Base-by-base conservation (phyloP, 208 protist genomes). In the Acanthamoeba castellanii region DNA sequence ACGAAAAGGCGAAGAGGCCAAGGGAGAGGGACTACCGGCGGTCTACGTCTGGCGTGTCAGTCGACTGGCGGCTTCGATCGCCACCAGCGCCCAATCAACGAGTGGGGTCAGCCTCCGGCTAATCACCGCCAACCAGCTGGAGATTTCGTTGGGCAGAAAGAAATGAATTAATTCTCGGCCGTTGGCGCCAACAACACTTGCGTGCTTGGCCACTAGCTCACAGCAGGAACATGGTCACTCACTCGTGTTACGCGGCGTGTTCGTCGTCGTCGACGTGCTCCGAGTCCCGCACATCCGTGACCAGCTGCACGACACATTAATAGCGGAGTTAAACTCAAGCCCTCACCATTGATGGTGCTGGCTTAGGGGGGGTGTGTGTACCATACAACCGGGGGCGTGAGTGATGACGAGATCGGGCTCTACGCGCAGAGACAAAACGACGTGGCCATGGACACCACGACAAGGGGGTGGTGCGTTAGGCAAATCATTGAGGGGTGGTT, bases 371-470 rank as follows among this genome's bases (percentile, higher is more conserved):
- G 7, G 34, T 0, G 68, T 11, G 18, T 1, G 34, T 87, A 92
- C 85, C 85, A 92, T 92, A 55, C 85, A 92, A 27, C 85, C 85
- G 64, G 85, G 85, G 0, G 85, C n/a, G 22, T 92, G 85, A 3
- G 85, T 92, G 59, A 92, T 92, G 0, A 92, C 85, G 2, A 92
- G 27, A 20, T 92, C 85, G 11, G 64, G 64, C 85, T 92, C 78
- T 87, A n/a, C 47, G 50, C 47, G 50, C 78, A 50, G 64, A 22
- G 14, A 25, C 66, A 13, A 34, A 5, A 14, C 20, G 9, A 0
- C 9, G 14, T n/a, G 30, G 34, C 20, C 32, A 27, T 78, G 20
- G 14, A 78, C 25, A 27, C 30, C 61, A 68, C 16, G 27, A 68
- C 61, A 68, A 27, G 22, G 5, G 32, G 4, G 30, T 66, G 61